Conservation (phyloP, 176 grass and related monocot species). For the sorghum (Sorghum bicolor) region DNA sequence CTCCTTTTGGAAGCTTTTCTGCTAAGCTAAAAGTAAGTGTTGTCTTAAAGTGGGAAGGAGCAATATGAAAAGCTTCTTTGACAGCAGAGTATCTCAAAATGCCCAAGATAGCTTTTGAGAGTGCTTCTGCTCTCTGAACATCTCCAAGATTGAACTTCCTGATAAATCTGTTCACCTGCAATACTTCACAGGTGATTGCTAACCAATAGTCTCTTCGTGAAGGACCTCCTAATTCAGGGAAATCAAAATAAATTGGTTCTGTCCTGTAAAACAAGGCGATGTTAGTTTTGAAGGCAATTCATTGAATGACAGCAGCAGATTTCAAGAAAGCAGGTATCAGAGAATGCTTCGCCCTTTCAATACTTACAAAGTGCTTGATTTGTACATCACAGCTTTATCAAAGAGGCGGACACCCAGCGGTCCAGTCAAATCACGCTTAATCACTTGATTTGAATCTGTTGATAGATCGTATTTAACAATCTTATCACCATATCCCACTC, state of each 20-base stretch:
- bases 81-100: constrained; percentile 81
- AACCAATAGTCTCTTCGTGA: constrained; percentile 86
- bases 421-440: constrained; percentile 75
- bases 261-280: constrained; percentile 49
- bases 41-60: constrained; percentile 84
- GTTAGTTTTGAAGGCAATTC: constrained; percentile 22
- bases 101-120: constrained; percentile 69
- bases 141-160: constrained; percentile 73
- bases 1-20: constrained; percentile 94
- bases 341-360: constrained; percentile 27
- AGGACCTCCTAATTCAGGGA: constrained; percentile 68
- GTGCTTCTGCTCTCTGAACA: constrained; percentile 67
- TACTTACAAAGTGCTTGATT: constrained; percentile 78
- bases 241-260: constrained; percentile 81
- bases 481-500: constrained; percentile 63
- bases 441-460: constrained; percentile 64
- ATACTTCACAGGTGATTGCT: constrained; percentile 75
- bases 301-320: constrained; percentile 2
- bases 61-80: constrained; percentile 75
- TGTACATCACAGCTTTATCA: constrained; percentile 90
- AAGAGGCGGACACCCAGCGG: constrained; percentile 84
- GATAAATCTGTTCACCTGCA: constrained; percentile 78
- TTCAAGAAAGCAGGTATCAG: constrained; percentile 1
- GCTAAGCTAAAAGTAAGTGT: constrained; percentile 82
- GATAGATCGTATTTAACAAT: constrained; percentile 67